Evolutionary conservation across 1,284 basidiomycete species (phyloP), one percentile per base, ranked within the genome.

Genomic region (Marasmius tenuissimus): DNA sequence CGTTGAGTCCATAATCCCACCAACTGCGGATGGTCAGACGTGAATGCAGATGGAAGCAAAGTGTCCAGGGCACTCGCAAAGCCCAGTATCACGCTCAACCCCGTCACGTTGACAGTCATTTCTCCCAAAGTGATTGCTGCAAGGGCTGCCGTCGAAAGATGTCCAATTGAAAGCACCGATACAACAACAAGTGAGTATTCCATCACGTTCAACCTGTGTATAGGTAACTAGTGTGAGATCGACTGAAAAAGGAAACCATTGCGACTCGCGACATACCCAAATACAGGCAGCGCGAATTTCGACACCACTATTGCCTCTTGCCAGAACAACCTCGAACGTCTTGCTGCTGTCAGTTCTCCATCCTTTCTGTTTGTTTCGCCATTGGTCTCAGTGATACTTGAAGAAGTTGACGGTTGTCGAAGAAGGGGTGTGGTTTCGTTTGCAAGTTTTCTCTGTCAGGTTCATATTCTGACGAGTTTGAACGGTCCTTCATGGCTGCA

Each of bases 1-100:
- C 65, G 61, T 53, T 66, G 65, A 16, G 63, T 59, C 62, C 62
- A 64, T 35, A 66, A 61, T n/a, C 65, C 65, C 47, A 66, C 65
- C 7, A 64, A 48, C 37, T 62, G 56, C 12, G 65, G 65, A 22
- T 64, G 59, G 7, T 59, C 40, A 37, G 63, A 64, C 20, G 65
- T 66, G 63, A 63, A 66, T 22, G 65, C 65, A 39, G 65, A 64
- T 27, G 65, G 65, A 34, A 66, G 54, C 9, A 66, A 42, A 7
- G 65, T 66, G 49, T 66, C 65, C 37, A 66, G 49, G 4, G 65
- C 65, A 45, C 63, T 64, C n/a, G 63, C 61, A n/a, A 66, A 59
- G 4, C 65, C 65, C 42, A 58, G 51, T 4, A 64, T 61, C 11
- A 66, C 59, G 53, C 61, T 62, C 12, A 64, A 50, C 14, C 65